phyloP scores from a whole-genome alignment of 306 rosid species.

The Vigna reflexopilosa region DNA sequence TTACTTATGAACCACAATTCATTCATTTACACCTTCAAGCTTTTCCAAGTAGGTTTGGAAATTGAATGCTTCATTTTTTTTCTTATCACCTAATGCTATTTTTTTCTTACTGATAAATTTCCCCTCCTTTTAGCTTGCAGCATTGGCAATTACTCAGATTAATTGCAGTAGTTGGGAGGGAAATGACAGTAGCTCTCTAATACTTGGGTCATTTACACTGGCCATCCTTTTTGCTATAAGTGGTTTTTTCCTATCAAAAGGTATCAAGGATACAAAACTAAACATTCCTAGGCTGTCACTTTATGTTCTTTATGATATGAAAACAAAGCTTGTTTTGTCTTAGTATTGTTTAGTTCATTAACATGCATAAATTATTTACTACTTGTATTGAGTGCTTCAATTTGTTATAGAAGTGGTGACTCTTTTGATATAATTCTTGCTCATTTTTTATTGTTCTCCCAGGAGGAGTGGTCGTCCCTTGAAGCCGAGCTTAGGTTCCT shows the following conservation, averaged over 20 bases:
- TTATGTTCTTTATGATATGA: neutral
- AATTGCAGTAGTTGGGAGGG: slow-evolving; percentile 63
- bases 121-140: slow-evolving; percentile 44
- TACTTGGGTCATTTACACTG: slow-evolving; percentile 54
- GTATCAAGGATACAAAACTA: slow-evolving; percentile 47
- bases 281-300: neutral
- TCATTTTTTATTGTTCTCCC: no score
- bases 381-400: no score
- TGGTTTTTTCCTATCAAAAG: slow-evolving; percentile 66
- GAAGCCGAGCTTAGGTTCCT: no score
- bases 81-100: neutral
- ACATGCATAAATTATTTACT: no score
- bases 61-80: neutral
- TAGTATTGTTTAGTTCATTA: no score
- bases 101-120: neutral
- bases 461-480: no score
- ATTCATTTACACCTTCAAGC: slow-evolving; percentile 62
- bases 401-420: no score
- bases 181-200: slow-evolving; percentile 58
- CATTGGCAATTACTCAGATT: slow-evolving; percentile 55
- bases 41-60: slow-evolving; percentile 58
- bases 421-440: no score
- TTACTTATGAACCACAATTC: slow-evolving; percentile 74
- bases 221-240: slow-evolving; percentile 59
- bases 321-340: no score